These are phyloP conservation scores for Flaveria bidentis DNA, from an alignment of 129 eudicot genomes.

Conservation along the genomic window DNA sequence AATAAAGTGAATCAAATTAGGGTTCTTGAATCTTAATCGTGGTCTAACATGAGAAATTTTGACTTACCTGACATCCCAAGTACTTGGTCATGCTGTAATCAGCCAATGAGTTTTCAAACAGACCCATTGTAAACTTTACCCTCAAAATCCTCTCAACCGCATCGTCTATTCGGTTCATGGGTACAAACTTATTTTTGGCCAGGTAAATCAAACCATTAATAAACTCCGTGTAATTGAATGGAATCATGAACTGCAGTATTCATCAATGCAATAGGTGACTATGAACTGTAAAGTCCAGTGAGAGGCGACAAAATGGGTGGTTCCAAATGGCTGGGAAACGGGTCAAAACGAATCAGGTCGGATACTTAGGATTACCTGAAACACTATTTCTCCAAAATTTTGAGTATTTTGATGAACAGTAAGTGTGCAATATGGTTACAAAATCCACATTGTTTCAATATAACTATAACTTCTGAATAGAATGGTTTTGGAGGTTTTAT, in stretches of 20 bases:
- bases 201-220: slow-evolving; percentile 50
- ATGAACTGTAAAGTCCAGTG: slow-evolving; percentile 28
- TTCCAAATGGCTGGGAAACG: not conserved
- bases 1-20: not conserved
- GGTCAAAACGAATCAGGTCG: not conserved
- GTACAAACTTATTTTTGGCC: slow-evolving; percentile 50
- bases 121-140: slow-evolving; percentile 66
- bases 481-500: not conserved
- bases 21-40: too few relatives aligned
- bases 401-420: slow-evolving; percentile 15
- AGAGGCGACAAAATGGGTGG: not conserved
- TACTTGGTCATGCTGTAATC: slow-evolving; percentile 49
- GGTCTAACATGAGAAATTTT: too few relatives aligned
- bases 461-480: not conserved
- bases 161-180: slow-evolving; percentile 61
- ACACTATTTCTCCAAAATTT: not conserved
- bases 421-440: not conserved
- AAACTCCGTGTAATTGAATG: slow-evolving; percentile 57
- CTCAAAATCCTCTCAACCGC: slow-evolving; percentile 63
- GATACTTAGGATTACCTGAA: not conserved
- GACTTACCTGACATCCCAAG: too few relatives aligned
- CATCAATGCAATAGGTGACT: not conserved
- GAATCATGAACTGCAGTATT: slow-evolving; percentile 60
- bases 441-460: not conserved
- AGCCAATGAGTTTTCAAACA: slow-evolving; percentile 61